A percentile compares a stretch with the other conserved stretches of the same genome.
phyloP scores from a whole-genome alignment of 2,329 filamentous ascomycete genomes.

The Microdochium nivale region DNA sequence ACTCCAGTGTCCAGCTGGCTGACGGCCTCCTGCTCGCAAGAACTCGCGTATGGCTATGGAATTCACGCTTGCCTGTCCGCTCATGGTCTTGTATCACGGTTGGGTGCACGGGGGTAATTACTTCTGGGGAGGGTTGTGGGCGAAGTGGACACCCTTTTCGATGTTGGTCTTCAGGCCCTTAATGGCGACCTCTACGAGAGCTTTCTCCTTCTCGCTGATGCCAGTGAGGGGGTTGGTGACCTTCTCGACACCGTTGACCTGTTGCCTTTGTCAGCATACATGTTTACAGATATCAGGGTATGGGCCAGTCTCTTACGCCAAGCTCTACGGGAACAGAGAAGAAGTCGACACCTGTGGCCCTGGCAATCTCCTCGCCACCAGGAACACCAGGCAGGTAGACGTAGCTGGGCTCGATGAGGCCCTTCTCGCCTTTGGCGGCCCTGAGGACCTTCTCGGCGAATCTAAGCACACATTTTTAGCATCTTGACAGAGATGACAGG shows the following conservation, averaged over 20 bases:
- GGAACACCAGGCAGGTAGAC: conserved; percentile 88
- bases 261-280: conserved; percentile 11
- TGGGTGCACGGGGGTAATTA: conserved; percentile 37
- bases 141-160: conserved; percentile 84
- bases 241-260: conserved; percentile 82
- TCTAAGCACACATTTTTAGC: conserved; percentile 31
- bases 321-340: conserved; percentile 96
- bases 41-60: background rate
- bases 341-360: conserved; percentile 80
- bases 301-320: conserved; percentile 58
- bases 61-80: background rate
- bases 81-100: conserved; percentile 7
- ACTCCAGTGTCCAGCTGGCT: background rate
- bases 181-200: conserved; percentile 67
- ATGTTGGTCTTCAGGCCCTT: conserved; percentile 87
- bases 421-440: conserved; percentile 81
- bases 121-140: conserved; percentile 82
- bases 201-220: conserved; percentile 82
- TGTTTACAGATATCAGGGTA: conserved; percentile 1
- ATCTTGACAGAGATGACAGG: background rate
- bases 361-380: conserved; percentile 77
- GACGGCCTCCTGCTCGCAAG: background rate
- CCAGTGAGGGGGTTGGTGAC: conserved; percentile 69
- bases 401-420: conserved; percentile 88
- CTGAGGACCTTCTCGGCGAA: conserved; percentile 93